Evolutionary conservation across 306 rosid genomes (phyloP).

Genomic region (Begonia peltatifolia): DNA sequence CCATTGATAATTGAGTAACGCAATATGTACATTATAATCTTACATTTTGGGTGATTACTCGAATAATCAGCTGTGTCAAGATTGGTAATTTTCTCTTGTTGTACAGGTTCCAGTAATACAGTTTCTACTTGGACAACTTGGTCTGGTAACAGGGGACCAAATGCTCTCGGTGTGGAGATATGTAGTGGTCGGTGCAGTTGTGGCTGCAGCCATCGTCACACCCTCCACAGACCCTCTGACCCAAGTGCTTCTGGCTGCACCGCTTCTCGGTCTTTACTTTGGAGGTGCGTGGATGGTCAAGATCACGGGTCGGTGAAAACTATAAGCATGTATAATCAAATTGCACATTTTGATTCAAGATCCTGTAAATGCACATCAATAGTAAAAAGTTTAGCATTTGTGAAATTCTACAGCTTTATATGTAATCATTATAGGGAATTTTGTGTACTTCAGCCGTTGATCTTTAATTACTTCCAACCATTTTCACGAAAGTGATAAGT

Average conservation of each 20-base stretch:
- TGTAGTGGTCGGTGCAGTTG: conserved; percentile 89
- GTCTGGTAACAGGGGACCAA: conserved; percentile 77
- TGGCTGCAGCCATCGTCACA: conserved; percentile 72
- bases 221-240: conserved; percentile 92
- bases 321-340: no score
- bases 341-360: no score
- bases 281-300: conserved; percentile 96
- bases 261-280: conserved; percentile 69
- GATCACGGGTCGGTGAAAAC: conserved; percentile 44
- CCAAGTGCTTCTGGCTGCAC: conserved; percentile 73
- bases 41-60: no score
- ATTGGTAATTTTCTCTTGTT: conserved; percentile 6
- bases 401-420: no score
- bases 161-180: conserved; percentile 97
- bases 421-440: no score
- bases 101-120: conserved; percentile 78
- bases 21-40: no score
- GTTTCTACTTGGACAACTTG: conserved; percentile 69
- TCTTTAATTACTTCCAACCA: no score
- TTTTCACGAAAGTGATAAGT: no score
- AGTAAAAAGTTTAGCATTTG: no score
- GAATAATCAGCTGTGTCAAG: background rate
- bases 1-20: conserved; percentile 1
- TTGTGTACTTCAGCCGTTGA: no score
- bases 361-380: no score